Base-by-base conservation (phyloP, 148 eudicot genomes). In the Limonium bicolor region DNA sequence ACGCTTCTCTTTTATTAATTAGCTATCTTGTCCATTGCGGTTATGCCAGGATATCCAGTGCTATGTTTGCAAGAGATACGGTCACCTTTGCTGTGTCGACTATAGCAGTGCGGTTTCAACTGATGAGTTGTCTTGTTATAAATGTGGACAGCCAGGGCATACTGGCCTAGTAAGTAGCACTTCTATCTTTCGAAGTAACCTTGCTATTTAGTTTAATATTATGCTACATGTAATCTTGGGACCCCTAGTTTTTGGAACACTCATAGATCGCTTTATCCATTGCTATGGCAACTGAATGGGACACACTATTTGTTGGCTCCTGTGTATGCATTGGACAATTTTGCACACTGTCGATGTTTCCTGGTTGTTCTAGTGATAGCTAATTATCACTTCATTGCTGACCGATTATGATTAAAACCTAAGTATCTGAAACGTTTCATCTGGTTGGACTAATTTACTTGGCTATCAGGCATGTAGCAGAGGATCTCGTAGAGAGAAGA, bases 131-230 rank as follows among this genome's bases (percentile, higher is more conserved):
- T 75, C 99, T 19, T 85, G 99, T 69, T 92, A 78, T 45, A 73
- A 87, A 68, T 92, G 99, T 71, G 99, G 99, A 49, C 80, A 45
- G 41, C 55, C 68, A 29, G 99, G 99, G 50, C 99, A 92, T 65
- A 56, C 62, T 51, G 99, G 99, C 55, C 63, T 71, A 82, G 99
- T 92, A 59, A 56, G 76, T 56, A 42, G 23, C 18, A 12, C 41
- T 35, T 43, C 14, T 1, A 21, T 43, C 3, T 7, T 7, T 43
- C 14, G 4, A 22, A 22, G 2, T 43, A 20, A 16, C 8, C 14
- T 43, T 7, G 48, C 4, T 11, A 25, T 12, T 38, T 38, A 10
- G 4, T 12, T n/a, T n/a, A n/a, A n/a, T 11, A 22, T 20, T 4
- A 12, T 43, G 28, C 14, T 24, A 22, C 16, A 6, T 22, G 10